phyloP scores from a whole-genome alignment of 1,139 yeast genomes.

The Sugiyamaella castrensis region DNA sequence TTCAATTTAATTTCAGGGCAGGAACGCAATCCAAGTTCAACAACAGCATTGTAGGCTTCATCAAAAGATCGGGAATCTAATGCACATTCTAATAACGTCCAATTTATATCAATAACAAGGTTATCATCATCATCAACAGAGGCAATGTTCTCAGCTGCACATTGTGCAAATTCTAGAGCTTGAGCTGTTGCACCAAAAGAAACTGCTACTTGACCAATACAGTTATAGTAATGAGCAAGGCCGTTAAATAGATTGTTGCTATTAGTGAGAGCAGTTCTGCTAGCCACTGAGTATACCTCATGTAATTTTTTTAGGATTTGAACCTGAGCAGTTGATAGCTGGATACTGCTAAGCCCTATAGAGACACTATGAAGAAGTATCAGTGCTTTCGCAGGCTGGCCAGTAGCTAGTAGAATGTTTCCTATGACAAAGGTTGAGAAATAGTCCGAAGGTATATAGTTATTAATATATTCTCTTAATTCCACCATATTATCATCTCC shows the following conservation, averaged over 20 bases:
- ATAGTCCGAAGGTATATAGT: slow-evolving; percentile 23
- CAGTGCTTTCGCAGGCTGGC: slow-evolving; percentile 23
- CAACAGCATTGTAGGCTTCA: slow-evolving; percentile 35
- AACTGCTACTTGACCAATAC: slow-evolving; percentile 11
- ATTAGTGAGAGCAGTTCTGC: not conserved
- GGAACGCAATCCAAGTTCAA: slow-evolving; percentile 24
- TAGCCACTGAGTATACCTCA: slow-evolving; percentile 9
- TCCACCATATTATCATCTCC: not conserved
- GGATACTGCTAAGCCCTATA: slow-evolving; percentile 18
- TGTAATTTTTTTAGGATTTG: slow-evolving; percentile 13
- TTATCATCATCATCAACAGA: slow-evolving; percentile 1
- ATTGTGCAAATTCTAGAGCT: slow-evolving; percentile 19
- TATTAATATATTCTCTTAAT: slow-evolving; percentile 14
- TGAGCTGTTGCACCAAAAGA: slow-evolving; percentile 5
- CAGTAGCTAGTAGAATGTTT: slow-evolving; percentile 19
- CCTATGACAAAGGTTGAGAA: slow-evolving; percentile 29
- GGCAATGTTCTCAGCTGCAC: slow-evolving; percentile 14
- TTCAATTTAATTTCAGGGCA: slow-evolving; percentile 13
- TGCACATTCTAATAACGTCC: slow-evolving; percentile 3
- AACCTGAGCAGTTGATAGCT: slow-evolving; percentile 11
- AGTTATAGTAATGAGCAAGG: slow-evolving; percentile 16
- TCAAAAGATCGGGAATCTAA: slow-evolving; percentile 24
- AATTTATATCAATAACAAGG: slow-evolving; percentile 2
- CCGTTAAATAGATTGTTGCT: slow-evolving; percentile 19
- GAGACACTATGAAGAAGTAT: slow-evolving; percentile 21